Evolutionary conservation across 2,329 filamentous ascomycete genomes (phyloP), one percentile per base, ranked within the genome.

Genomic region (Fusarium sp.): DNA sequence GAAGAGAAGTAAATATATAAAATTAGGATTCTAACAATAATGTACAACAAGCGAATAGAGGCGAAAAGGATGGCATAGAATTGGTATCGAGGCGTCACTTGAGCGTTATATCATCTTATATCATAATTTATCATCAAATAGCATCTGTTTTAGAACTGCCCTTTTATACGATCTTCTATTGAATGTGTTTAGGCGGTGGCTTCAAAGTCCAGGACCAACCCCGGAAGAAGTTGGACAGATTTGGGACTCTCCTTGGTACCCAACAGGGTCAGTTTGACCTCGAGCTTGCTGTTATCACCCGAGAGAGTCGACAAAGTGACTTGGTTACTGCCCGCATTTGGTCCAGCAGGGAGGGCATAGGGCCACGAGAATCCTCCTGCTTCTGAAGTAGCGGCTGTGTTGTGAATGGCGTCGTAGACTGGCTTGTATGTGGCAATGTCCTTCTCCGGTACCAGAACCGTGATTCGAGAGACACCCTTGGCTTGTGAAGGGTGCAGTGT

Each of bases 401-500:
- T 57, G 36, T 78, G 75, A 34, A 80, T 76, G 1, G 76, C 78
- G 2, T 73, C 72, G 44, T 80, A 79, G 6, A 78, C 70, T 1
- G 55, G 60, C 12, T 64, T 65, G 1, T 77, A 71, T 0, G 50
- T 55, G 7, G 65, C 6, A 1, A 73, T 11, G 1, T 77, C 63
- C 7, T 72, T 68, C 31, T 71, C 60, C 0, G 74, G 66, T 2
- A 84, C 75, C 1, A 78, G 68, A 2, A 88, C 65, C 2, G 78
- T 75, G 6, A 90, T 74, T 4, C 78, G 75, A 1, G 82, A 82
- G 13, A 90, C 80, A 1, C 90, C 89, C 13, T 83, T 71, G 0
- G 83, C 87, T 0, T 84, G 84, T 7, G 81, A 87, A 0, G 86
- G 80, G 78, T 92, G 90, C 12, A 73, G 78, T 4, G 77, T 78